phyloP scores from a whole-genome alignment of 176 grass and related monocot genomes.

The Eremochloa ophiuroides region DNA sequence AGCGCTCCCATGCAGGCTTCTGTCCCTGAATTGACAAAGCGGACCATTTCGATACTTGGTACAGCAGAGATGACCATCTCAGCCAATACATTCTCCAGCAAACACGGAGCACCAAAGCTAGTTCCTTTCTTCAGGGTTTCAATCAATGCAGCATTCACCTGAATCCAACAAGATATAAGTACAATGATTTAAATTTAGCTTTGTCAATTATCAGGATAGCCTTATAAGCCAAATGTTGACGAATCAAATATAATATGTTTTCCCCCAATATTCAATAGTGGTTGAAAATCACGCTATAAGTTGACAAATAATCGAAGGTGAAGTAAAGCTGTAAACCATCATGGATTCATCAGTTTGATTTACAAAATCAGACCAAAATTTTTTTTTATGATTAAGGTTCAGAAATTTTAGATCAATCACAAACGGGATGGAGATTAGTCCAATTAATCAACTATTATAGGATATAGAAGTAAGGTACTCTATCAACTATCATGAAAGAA shows the following conservation, averaged over 20 bases:
- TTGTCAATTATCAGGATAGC: background rate
- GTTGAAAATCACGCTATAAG: background rate
- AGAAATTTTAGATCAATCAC: background rate
- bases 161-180: constrained; percentile 12
- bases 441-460: background rate
- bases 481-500: background rate
- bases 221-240: background rate
- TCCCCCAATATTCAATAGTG: background rate
- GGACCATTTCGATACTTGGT: constrained; percentile 92
- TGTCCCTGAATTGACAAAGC: constrained; percentile 97
- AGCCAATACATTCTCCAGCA: constrained; percentile 81
- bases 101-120: constrained; percentile 96
- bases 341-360: background rate
- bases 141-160: constrained; percentile 88
- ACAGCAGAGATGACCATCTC: constrained; percentile 95
- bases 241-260: background rate
- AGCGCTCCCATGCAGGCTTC: constrained; percentile 99
- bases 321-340: background rate
- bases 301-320: background rate
- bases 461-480: background rate
- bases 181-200: background rate
- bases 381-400: background rate
- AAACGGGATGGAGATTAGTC: background rate
- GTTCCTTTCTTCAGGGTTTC: constrained; percentile 98
- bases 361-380: background rate